Evolutionary conservation across 2,329 filamentous ascomycete species (phyloP), one percentile per base, ranked within the genome.

Genomic region (Emmonsiellopsis sp.): DNA sequence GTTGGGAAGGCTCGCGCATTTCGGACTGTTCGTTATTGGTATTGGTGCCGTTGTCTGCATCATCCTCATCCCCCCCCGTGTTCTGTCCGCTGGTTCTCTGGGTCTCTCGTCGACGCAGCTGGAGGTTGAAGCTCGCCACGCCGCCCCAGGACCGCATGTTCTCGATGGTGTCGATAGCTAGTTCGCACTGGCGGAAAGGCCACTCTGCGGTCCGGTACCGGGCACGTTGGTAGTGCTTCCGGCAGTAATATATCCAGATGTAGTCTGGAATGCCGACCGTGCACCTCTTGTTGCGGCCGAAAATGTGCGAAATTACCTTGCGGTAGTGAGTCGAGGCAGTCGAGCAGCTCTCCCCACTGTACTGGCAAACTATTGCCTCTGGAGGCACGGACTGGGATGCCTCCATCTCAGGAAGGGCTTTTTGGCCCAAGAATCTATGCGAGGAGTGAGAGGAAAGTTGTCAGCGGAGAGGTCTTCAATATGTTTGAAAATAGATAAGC

Each of bases 231-330:
- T 93, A 93, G 63, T 91, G 86, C 65, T 91, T 91, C 37, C 88
- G 81, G 67, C 89, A 93, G 65, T 82, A 85, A 62, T 85, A 81
- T 0, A 89, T 81, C 87, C 87, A 92, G 2, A 88, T 79, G 20
- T 80, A 70, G 5, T 79, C 71, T 0, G 86, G 86, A 48, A 93
- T 87, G 44, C 77, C 75, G 35, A 84, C 79, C 0, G 88, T 93
- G 62, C 83, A 85, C 7, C 80, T 76, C 70, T 93, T 93, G 75
- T 93, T 93, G 38, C 89, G 81, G 20, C 88, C 88, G 61, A 92
- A 92, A 53, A 91, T 80, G 63, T 93, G 87, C 0, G 86, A 89
- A 55, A 92, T 85, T 5, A 85, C 83, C 70, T 92, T 92, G 47
- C 88, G 81, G 26, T 79, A 78, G 53, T 80, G 76, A 5, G 81